Evolutionary conservation across 176 grass and related monocot genomes (phyloP).

Genomic region (Oryza brachyantha): DNA sequence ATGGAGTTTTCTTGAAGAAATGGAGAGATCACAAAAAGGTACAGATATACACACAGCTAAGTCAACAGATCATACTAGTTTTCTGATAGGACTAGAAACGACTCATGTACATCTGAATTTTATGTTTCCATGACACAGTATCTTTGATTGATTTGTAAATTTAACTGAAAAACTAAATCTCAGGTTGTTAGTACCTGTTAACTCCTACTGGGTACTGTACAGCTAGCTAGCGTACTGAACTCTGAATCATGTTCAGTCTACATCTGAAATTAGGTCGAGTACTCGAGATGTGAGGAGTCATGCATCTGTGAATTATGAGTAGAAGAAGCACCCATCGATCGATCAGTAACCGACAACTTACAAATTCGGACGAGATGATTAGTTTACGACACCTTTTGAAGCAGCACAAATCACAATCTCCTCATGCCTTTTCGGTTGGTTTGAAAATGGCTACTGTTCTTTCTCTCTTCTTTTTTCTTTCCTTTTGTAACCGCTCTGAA

Average conservation of each 20-base stretch:
- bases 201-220: background rate
- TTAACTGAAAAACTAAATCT: background rate
- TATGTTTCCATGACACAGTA: background rate
- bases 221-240: background rate
- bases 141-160: background rate
- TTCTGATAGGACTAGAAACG: background rate
- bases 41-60: background rate
- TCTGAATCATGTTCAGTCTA: slow-evolving; percentile 6
- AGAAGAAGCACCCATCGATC: background rate
- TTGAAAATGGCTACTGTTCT: slow-evolving; percentile 18
- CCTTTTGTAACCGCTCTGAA: slow-evolving; percentile 13
- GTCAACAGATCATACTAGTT: background rate
- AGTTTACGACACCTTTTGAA: background rate
- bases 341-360: slow-evolving; percentile 25
- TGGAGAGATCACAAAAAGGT: slow-evolving; percentile 15
- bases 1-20: slow-evolving; percentile 43
- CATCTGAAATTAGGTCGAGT: slow-evolving; percentile 11
- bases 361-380: slow-evolving; percentile 2
- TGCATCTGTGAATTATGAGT: background rate
- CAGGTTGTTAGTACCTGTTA: background rate
- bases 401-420: background rate
- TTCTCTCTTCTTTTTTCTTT: too few relatives aligned
- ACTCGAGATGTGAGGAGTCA: background rate
- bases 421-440: background rate
- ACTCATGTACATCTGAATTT: background rate